phyloP scores from a whole-genome alignment of 1,284 basidiomycete genomes.

The Heterobasidion irregulare region DNA sequence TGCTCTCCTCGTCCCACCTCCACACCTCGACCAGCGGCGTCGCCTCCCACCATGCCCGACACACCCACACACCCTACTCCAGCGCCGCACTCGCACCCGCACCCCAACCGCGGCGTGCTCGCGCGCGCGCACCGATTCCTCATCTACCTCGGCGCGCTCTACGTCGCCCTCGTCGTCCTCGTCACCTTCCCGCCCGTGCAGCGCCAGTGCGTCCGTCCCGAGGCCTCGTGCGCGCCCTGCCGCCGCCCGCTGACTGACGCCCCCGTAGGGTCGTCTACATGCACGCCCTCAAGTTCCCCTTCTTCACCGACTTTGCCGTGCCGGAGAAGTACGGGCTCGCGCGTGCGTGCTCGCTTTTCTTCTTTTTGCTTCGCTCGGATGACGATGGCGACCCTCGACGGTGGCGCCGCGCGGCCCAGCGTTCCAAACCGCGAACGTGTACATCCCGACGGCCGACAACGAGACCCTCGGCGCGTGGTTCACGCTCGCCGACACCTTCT shows the following conservation, averaged over 20 bases:
- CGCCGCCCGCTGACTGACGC: neutral
- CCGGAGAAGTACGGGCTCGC: slow-evolving; percentile 79
- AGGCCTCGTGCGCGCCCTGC: slow-evolving; percentile 1
- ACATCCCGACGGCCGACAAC: slow-evolving; percentile 69
- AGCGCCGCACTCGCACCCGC: neutral
- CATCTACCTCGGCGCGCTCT: slow-evolving; percentile 40
- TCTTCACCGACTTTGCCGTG: slow-evolving; percentile 50
- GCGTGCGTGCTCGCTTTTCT: slow-evolving; percentile 41
- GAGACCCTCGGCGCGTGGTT: slow-evolving; percentile 87
- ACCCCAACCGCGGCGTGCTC: slow-evolving; percentile 15
- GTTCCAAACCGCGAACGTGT: slow-evolving; percentile 71
- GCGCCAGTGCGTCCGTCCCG: slow-evolving; percentile 40
- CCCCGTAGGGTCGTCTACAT: slow-evolving; percentile 47
- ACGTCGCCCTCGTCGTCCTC: slow-evolving; percentile 44
- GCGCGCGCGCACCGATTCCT: slow-evolving; percentile 26
- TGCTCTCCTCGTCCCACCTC: too few relatives aligned
- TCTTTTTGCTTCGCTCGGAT: neutral
- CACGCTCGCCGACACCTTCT: slow-evolving; percentile 65
- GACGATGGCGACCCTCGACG: neutral
- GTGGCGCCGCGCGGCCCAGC: slow-evolving; percentile 31
- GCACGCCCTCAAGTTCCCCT: slow-evolving; percentile 60
- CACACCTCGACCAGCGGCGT: too few relatives aligned
- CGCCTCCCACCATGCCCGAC: too few relatives aligned
- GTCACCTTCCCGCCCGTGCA: slow-evolving; percentile 62
- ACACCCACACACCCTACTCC: neutral